Conservation (phyloP, 345 rosid species). For the Gossypium bickii region DNA sequence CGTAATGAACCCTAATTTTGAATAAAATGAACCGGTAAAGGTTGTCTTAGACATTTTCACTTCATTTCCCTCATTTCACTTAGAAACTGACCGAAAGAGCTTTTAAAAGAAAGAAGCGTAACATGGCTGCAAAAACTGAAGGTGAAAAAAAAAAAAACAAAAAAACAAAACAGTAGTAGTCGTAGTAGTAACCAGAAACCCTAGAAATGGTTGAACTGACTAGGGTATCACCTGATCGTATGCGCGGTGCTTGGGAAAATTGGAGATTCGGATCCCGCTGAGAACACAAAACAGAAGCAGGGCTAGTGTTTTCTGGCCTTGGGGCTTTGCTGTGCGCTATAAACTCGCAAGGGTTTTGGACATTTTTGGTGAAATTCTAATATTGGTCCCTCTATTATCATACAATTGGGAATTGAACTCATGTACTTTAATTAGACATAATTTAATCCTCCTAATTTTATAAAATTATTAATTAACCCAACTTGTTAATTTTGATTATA, state of each 20-base stretch:
- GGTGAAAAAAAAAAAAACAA: not conserved
- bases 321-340: not conserved
- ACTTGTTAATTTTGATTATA: too few relatives aligned
- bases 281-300: not conserved
- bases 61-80: not conserved
- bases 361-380: not conserved
- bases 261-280: slow-evolving; percentile 17
- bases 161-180: too few relatives aligned
- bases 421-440: too few relatives aligned
- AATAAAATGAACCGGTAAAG: not conserved
- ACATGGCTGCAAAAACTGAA: not conserved
- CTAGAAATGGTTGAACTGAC: not conserved
- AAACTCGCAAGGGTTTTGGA: not conserved
- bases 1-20: slow-evolving; percentile 2
- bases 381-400: too few relatives aligned
- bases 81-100: not conserved
- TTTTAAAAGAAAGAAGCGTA: not conserved
- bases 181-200: not conserved
- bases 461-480: too few relatives aligned
- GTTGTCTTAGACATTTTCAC: not conserved
- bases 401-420: too few relatives aligned
- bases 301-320: not conserved
- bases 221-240: not conserved
- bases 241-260: not conserved
- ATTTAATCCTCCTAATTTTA: too few relatives aligned